These are phyloP conservation scores for Aegilops speltoides DNA, from an alignment of 176 grass and related monocot species.

Conservation along the genomic window DNA sequence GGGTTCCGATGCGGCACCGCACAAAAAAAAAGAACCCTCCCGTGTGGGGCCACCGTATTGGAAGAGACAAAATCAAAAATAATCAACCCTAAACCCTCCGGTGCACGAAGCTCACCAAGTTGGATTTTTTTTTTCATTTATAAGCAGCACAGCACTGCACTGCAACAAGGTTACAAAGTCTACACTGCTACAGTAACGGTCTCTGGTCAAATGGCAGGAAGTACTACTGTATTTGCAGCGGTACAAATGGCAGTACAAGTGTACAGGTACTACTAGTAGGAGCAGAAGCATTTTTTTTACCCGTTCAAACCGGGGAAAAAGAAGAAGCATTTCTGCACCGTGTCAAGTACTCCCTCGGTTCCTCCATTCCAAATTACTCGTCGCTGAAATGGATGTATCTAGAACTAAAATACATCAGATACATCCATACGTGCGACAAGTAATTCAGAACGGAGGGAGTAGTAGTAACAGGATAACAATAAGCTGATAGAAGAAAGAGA, in stretches of 20 bases:
- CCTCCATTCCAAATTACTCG: no score
- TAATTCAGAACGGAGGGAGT: no score
- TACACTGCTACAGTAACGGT: not conserved
- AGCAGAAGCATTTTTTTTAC: not conserved
- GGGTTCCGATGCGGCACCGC: no score
- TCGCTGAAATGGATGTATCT: no score
- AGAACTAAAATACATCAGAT: no score
- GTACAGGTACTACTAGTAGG: not conserved
- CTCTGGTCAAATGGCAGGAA: slow-evolving; percentile 24
- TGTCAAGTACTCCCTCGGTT: no score
- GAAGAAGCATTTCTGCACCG: not conserved
- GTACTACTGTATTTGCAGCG: not conserved
- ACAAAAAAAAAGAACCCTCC: not conserved
- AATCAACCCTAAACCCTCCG: not conserved
- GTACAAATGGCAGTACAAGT: not conserved
- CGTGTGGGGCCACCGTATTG: not conserved
- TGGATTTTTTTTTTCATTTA: no score
- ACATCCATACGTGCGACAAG: no score
- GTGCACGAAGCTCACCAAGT: not conserved
- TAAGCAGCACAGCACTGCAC: not conserved
- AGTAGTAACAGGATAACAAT: not conserved
- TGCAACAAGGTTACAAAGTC: not conserved
- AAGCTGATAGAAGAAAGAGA: not conserved
- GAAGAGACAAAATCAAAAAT: slow-evolving; percentile 22
- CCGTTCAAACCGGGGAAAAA: not conserved